These are phyloP conservation scores for Salix exigua DNA, from an alignment of 345 rosid species.

Conservation along the genomic window DNA sequence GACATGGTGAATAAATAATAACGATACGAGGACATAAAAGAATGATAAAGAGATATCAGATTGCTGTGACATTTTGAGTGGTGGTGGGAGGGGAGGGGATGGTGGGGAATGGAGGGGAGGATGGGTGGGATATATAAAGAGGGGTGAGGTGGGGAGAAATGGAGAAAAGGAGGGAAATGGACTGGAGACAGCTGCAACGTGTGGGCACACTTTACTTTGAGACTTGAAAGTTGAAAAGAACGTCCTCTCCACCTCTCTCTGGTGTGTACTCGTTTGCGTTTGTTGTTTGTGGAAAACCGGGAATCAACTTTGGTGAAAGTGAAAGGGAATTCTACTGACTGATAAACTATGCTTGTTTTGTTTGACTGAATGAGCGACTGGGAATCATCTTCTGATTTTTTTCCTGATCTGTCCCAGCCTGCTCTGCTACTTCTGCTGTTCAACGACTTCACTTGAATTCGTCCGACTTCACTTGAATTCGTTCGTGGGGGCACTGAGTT, in stretches of 20 bases:
- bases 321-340: too few species aligned
- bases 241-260: background rate
- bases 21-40: background rate
- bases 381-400: too few species aligned
- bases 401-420: too few species aligned
- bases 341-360: too few species aligned
- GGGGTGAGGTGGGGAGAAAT: background rate
- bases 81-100: background rate
- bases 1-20: background rate
- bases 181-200: constrained; percentile 34
- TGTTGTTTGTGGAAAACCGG: background rate
- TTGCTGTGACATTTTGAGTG: background rate
- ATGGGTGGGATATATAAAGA: background rate
- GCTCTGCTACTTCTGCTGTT: too few species aligned
- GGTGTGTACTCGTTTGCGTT: background rate
- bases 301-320: background rate
- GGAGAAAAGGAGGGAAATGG: constrained; percentile 11
- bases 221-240: background rate
- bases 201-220: constrained; percentile 19
- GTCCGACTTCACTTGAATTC: too few species aligned
- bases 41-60: background rate
- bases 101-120: background rate
- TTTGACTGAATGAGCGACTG: too few species aligned
- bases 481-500: background rate
- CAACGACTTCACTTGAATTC: too few species aligned